Conservation (phyloP, 495 filamentous ascomycete species). For the Trichoderma gamsii region DNA sequence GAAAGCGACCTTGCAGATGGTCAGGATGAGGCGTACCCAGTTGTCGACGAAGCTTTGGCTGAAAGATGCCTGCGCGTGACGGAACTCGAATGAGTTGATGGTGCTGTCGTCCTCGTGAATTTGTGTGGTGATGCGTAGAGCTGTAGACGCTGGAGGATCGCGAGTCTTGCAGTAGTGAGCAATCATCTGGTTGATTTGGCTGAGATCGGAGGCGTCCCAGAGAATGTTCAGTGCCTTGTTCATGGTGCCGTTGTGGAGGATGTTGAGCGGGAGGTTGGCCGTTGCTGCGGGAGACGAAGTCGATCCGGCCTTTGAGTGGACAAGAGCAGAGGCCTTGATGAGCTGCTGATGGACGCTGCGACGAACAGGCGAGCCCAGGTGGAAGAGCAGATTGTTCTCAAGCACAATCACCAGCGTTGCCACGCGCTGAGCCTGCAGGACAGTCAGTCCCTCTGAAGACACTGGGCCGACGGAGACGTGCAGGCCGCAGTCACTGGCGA, state of each 20-base stretch:
- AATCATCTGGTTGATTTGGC: not conserved
- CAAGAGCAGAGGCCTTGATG: not conserved
- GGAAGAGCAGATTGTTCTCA: slow-evolving; percentile 1
- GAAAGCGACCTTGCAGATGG: slow-evolving; percentile 1
- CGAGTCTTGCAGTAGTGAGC: not conserved
- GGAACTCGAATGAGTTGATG: not conserved
- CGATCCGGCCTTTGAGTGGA: not conserved
- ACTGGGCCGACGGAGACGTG: not conserved
- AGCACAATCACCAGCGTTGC: not conserved
- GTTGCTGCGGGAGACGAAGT: not conserved
- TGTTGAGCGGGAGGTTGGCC: not conserved
- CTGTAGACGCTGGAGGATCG: not conserved
- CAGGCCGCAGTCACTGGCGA: not conserved
- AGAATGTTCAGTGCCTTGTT: not conserved
- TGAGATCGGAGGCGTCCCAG: not conserved
- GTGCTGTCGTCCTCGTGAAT: not conserved
- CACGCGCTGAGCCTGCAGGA: not conserved
- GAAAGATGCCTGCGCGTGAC: not conserved
- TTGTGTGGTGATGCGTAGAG: not conserved
- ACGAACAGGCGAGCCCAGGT: not conserved
- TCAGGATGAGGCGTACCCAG: not conserved
- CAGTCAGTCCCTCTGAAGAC: not conserved
- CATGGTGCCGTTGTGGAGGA: slow-evolving; percentile 4
- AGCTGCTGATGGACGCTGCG: not conserved
- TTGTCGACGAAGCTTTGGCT: slow-evolving; percentile 9